A percentile compares a stretch with the other conserved stretches of the same genome.
phyloP scores from a whole-genome alignment of 164 flowering plant species.

The Cinnamomum micranthum region DNA sequence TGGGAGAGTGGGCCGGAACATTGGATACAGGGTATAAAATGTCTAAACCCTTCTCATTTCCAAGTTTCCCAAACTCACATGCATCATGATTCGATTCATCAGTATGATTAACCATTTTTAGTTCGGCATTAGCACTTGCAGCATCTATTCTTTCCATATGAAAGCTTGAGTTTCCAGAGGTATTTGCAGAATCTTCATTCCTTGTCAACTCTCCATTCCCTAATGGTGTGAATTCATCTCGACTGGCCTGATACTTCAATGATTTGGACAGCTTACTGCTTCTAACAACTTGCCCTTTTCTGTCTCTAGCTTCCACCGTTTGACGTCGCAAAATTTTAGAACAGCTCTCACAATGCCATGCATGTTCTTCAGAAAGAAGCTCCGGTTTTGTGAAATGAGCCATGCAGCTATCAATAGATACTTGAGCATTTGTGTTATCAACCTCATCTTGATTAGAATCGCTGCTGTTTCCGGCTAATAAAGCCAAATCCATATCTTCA shows the following conservation, averaged over 20 bases:
- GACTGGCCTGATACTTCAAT: conserved; percentile 18
- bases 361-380: conserved; percentile 77
- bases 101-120: neutral
- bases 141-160: conserved; percentile 17
- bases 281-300: neutral
- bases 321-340: conserved; percentile 41
- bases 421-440: conserved; percentile 69
- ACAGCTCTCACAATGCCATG: conserved; percentile 90
- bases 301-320: conserved; percentile 18
- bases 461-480: conserved; percentile 44
- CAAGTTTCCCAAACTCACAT: conserved; percentile 14
- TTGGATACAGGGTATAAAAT: neutral
- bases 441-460: conserved; percentile 92
- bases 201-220: conserved; percentile 24
- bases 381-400: conserved; percentile 70
- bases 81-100: conserved; percentile 2
- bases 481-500: conserved; percentile 28
- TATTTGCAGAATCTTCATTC: conserved; percentile 14
- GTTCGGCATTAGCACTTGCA: neutral
- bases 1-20: conserved; percentile 3
- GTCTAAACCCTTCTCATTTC: conserved; percentile 4
- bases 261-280: conserved; percentile 16
- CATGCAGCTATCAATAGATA: conserved; percentile 83
- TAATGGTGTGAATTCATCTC: conserved; percentile 17
- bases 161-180: conserved; percentile 13